Conservation (phyloP, 768 basidiomycete genomes). For the Podaxis carcinomalis region DNA sequence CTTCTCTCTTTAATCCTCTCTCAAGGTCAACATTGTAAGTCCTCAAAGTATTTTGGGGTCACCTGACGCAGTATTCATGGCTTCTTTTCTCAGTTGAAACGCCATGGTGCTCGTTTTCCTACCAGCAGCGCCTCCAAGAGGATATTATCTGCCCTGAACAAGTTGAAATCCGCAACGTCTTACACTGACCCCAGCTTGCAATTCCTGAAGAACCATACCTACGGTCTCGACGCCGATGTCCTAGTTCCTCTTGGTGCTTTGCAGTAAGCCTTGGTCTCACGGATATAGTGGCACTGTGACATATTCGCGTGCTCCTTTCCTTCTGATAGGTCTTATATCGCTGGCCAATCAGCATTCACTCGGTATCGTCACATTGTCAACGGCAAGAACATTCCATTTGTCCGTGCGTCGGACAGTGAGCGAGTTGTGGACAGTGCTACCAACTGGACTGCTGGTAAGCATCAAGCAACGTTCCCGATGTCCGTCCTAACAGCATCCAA, state of each 20-base stretch:
- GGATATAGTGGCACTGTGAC: neutral
- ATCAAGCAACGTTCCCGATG: neutral
- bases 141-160: conserved; percentile 47
- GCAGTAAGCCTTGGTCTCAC: conserved; percentile 41
- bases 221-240: conserved; percentile 51
- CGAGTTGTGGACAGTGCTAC: conserved; percentile 68
- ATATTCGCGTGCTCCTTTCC: neutral
- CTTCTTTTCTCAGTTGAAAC: conserved; percentile 50
- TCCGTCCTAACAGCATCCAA: conserved; percentile 19
- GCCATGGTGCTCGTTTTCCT: conserved; percentile 79
- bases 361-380: conserved; percentile 52
- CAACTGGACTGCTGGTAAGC: conserved; percentile 66
- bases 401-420: conserved; percentile 40
- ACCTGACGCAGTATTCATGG: neutral
- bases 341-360: conserved; percentile 46
- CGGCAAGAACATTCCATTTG: conserved; percentile 42
- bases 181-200: conserved; percentile 42
- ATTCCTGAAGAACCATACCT: conserved; percentile 57
- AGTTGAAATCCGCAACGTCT: conserved; percentile 42
- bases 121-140: conserved; percentile 40
- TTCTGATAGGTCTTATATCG: conserved; percentile 28
- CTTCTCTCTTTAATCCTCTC: neutral
- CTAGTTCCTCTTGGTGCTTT: conserved; percentile 63
- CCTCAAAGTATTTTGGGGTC: too few relatives aligned
- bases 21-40: conserved; percentile 10